Evolutionary conservation across 2,329 filamentous ascomycete species (phyloP).

Genomic region (Metarhizium rileyi): DNA sequence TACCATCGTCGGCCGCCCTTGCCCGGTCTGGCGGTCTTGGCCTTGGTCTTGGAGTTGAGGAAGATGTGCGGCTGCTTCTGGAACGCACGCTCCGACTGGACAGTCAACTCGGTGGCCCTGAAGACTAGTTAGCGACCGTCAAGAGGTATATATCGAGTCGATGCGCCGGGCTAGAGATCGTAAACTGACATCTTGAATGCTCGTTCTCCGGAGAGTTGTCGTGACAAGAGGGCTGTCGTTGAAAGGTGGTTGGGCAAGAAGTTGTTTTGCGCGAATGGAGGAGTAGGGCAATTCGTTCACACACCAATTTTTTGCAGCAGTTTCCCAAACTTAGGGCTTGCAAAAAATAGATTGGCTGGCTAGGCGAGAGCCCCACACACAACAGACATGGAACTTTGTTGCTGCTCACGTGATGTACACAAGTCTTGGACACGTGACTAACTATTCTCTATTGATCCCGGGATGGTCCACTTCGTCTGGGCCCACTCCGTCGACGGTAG

Average conservation of each 20-base stretch:
- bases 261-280: conserved; percentile 27
- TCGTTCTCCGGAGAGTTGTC: conserved; percentile 30
- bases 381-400: not conserved
- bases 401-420: conserved; percentile 18
- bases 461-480: not conserved
- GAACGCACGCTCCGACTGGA: conserved; percentile 99
- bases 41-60: conserved; percentile 91
- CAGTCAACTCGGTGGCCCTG: conserved; percentile 98
- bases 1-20: conserved; percentile 93
- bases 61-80: conserved; percentile 99
- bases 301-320: conserved; percentile 24
- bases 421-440: not conserved
- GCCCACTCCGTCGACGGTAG: not conserved
- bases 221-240: conserved; percentile 29
- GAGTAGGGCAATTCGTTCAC: conserved; percentile 27
- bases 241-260: conserved; percentile 24
- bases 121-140: conserved; percentile 28
- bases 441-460: not conserved
- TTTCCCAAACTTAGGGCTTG: conserved; percentile 29
- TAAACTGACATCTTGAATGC: conserved; percentile 34
- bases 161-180: conserved; percentile 4
- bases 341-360: conserved; percentile 27
- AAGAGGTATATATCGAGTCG: conserved; percentile 2
- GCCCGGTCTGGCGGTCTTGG: conserved; percentile 73
- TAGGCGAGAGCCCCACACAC: conserved; percentile 15